phyloP scores from a whole-genome alignment of 805 yeast species.

The Deakozyma indianensis region DNA sequence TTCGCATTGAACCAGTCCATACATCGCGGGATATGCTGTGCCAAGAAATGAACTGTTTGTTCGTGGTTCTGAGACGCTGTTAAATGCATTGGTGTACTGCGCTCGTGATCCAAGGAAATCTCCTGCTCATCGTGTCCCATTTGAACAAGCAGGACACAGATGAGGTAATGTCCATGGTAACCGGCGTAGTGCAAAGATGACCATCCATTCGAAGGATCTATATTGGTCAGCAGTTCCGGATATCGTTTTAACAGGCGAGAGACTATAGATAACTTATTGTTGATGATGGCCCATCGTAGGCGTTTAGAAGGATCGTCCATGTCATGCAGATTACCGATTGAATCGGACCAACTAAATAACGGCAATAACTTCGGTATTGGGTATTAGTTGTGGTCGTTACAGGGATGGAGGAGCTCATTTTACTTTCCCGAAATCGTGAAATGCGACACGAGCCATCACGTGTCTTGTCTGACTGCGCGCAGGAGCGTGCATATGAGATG shows the following conservation, averaged over 20 bases:
- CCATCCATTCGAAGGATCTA: slow-evolving; percentile 69
- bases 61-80: slow-evolving; percentile 51
- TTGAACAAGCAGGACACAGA: slow-evolving; percentile 42
- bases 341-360: too few relatives aligned
- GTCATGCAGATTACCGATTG: too few relatives aligned
- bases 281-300: slow-evolving; percentile 51
- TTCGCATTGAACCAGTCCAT: slow-evolving; percentile 44
- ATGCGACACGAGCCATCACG: too few relatives aligned
- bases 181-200: slow-evolving; percentile 71
- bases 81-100: slow-evolving; percentile 56
- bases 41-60: slow-evolving; percentile 57
- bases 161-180: slow-evolving; percentile 51
- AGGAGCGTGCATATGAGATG: too few relatives aligned
- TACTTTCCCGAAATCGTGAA: too few relatives aligned
- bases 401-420: too few relatives aligned
- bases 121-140: slow-evolving; percentile 42
- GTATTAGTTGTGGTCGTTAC: too few relatives aligned
- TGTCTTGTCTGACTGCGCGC: too few relatives aligned
- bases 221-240: slow-evolving; percentile 55
- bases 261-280: slow-evolving; percentile 50
- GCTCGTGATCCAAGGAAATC: slow-evolving; percentile 35
- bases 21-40: slow-evolving; percentile 47
- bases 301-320: slow-evolving; percentile 40
- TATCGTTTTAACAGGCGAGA: slow-evolving; percentile 49
- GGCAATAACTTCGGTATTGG: too few relatives aligned